Percentiles rank a stretch among this genome's conserved stretches.
Evolutionary conservation across 768 basidiomycete genomes (phyloP).

Genomic region (Coprinellus micaceus): DNA sequence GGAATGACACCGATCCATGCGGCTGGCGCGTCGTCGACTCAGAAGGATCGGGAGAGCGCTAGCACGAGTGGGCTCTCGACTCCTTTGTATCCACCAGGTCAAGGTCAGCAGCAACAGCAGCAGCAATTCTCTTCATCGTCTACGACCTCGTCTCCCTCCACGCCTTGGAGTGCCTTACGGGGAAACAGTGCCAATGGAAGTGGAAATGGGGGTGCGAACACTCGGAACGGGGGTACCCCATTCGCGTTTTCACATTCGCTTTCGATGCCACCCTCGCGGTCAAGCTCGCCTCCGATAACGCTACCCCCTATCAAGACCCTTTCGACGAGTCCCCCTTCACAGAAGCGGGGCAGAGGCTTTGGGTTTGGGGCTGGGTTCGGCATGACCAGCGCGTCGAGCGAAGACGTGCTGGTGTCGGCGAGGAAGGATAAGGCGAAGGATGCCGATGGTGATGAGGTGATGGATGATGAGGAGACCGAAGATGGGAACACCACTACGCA

Average conservation of each 20-base stretch:
- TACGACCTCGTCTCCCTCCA: slow-evolving; percentile 4
- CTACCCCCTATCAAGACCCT: slow-evolving; percentile 62
- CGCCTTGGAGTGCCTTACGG: neutral
- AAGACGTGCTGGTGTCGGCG: slow-evolving; percentile 9
- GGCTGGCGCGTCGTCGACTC: slow-evolving; percentile 36
- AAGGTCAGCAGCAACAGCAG: neutral
- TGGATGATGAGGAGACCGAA: slow-evolving; percentile 13
- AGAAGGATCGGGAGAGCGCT: slow-evolving; percentile 15
- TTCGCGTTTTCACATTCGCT: slow-evolving; percentile 17
- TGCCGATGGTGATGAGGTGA: slow-evolving; percentile 9
- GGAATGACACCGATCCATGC: slow-evolving; percentile 87
- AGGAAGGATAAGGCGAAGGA: slow-evolving; percentile 10
- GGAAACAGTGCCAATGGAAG: neutral
- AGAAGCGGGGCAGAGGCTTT: slow-evolving; percentile 9
- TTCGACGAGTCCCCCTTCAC: slow-evolving; percentile 7
- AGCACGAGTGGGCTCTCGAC: slow-evolving; percentile 19
- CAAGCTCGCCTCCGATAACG: slow-evolving; percentile 68
- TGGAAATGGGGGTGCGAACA: neutral
- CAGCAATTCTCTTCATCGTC: slow-evolving; percentile 5
- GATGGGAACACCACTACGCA: slow-evolving; percentile 5
- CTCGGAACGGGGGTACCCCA: neutral
- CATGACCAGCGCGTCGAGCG: slow-evolving; percentile 16
- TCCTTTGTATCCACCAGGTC: slow-evolving; percentile 12
- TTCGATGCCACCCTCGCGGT: slow-evolving; percentile 55
- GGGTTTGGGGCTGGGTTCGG: slow-evolving; percentile 7